Evolutionary conservation across 2,329 filamentous ascomycete species (phyloP), one percentile per base, ranked within the genome.

Genomic region (Alternaria brassicicola): DNA sequence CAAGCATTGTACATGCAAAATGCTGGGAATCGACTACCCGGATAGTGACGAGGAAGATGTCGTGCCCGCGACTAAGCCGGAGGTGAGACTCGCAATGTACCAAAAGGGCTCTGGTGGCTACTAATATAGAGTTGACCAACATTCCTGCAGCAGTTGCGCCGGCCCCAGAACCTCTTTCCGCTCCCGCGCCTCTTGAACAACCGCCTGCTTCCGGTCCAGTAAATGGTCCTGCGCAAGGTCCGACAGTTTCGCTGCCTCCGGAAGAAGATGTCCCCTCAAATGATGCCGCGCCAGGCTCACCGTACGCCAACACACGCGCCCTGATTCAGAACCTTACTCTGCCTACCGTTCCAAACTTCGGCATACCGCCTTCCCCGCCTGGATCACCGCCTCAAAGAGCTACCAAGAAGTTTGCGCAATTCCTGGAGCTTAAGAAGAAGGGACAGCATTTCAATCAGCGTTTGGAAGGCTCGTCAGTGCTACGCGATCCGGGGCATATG

Each of bases 391-490:
- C 78, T 19, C 75, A 77, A 39, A 68, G 66, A 36, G 70, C 87
- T 12, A 88, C 84, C 49, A 83, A 85, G 65, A 93, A 92, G 68
- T 89, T 94, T 66, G 84, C 86, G 62, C 86, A 87, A 58, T 94
- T 95, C 65, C 84, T 94, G 0, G 82, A 86, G 43, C 83, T 94
- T n/a, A 95, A 95, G 79, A 87, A 86, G 70, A 86, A 89, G 62
- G 88, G 88, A 4, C 82, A 88, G 15, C 91, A 95, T 77, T 94
- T 94, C 82, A 93, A 95, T 74, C 82, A 87, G 67, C 88, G 89
- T 61, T 80, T 95, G 8, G 85, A 89, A 33, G 83, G 84, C 56
- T 90, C 88, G 0, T 78, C 85, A 0, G 86, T 89, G 7, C 79
- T 93, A 57, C 85, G 86, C 50, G 94, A 94, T 71, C 91, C 91